phyloP scores from a whole-genome alignment of 495 filamentous ascomycete species.

The Trichoderma reesei region DNA sequence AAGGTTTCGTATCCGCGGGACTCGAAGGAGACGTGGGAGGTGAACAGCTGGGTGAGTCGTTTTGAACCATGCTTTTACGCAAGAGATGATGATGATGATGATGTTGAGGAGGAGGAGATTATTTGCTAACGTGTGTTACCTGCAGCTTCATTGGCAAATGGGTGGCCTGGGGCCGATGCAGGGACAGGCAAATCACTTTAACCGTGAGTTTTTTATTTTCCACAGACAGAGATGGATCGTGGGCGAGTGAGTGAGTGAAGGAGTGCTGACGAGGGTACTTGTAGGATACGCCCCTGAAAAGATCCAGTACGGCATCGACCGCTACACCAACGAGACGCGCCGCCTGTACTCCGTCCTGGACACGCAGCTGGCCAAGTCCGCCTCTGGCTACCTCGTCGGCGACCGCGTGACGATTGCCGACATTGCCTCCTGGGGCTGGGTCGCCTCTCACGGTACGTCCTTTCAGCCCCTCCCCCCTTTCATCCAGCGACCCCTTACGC shows the following conservation, averaged over 20 bases:
- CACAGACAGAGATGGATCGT: background rate
- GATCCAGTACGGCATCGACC: constrained; percentile 75
- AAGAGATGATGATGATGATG: background rate
- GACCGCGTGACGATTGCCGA: constrained; percentile 77
- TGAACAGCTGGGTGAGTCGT: constrained; percentile 59
- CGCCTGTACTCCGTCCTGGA: constrained; percentile 76
- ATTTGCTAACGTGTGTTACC: background rate
- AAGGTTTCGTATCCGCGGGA: constrained; percentile 75
- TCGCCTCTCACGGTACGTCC: constrained; percentile 24
- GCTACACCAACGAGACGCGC: constrained; percentile 73
- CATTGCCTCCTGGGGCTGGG: constrained; percentile 73
- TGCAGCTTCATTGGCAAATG: constrained; percentile 40
- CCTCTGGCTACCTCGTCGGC: constrained; percentile 65
- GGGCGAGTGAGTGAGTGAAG: background rate
- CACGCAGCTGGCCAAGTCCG: constrained; percentile 52
- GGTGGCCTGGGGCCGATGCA: constrained; percentile 90
- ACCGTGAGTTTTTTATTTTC: constrained; percentile 28
- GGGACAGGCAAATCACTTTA: constrained; percentile 83
- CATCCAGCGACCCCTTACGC: background rate
- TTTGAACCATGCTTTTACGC: background rate
- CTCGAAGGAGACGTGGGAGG: constrained; percentile 65
- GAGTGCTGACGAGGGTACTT: background rate
- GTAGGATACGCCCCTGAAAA: constrained; percentile 70
- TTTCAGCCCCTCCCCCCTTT: background rate
- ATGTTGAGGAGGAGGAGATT: background rate